Evolutionary conservation across 169 alveolate species (phyloP), one percentile per base, ranked within the genome.

Genomic region (Eimeria maxima): DNA sequence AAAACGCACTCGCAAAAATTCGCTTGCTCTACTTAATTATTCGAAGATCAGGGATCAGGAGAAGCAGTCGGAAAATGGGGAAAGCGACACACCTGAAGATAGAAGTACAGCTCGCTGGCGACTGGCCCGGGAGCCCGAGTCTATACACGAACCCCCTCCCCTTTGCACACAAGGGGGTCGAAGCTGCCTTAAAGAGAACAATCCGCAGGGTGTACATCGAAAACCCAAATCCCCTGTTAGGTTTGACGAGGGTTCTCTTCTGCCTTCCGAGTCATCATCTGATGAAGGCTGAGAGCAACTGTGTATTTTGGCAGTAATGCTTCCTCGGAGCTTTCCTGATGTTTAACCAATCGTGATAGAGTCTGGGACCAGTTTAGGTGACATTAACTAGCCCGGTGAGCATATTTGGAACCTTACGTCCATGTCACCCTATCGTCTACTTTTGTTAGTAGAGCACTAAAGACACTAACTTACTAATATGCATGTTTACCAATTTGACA

Each of bases 1-100:
- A 74, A 94, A 94, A 33, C 96, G 96, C 27, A 94, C 96, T 65
- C 87, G 96, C 55, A 94, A 94, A 44, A 94, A 92, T 47, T 94
- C 96, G 5, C 93, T 94, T 76, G 96, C 96, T 2, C 81, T 94
- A 29, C 63, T 94, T 20, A 69, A 65, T 45, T 94, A 94, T 71
- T 53, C 94, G 33, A 94, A 94, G 69, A 81, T 83, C 50, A 67
- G 95, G 57, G 95, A 91, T 73, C 89, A 73, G 60, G 95, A 91
- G 53, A 67, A 38, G 67, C 89, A 47, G 60, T 65, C 91, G 57
- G 95, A 90, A 45, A 73, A 90, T 8, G 95, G 95, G 45, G 90
- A 65, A 33, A 74, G 81, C 67, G 94, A 81, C 22, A 55, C 57
- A 29, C 71, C 80, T 44, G 94, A 94, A 71, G 94, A 84, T 6